Base-by-base conservation (phyloP, 2,329 filamentous ascomycete species). In the Calonectria honghensis region DNA sequence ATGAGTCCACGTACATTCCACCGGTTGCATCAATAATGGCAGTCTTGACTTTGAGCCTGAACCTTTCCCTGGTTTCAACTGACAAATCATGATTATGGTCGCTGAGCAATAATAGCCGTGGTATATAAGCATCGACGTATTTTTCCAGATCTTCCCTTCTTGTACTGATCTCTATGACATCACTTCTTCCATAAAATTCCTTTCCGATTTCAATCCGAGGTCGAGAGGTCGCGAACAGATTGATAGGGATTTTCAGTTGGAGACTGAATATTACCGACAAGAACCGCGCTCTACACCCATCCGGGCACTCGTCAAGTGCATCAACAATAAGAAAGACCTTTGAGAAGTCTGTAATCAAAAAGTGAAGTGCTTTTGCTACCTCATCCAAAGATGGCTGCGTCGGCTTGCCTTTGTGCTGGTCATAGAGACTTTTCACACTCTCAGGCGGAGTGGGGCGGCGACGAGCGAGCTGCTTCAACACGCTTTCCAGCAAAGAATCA, bases 141-240 rank as follows among this genome's bases (percentile, higher is more conserved):
- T 24, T 37, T 4, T 39, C 54, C 32, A 61, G 24, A 13, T 61
- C 54, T 39, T 37, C 31, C 13, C 6, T 61, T 27, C 6, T 61
- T 32, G 54, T 13, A 4, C 11, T 61, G 20, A 61, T 61, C 32
- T 61, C 54, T 6, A 39, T 5, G 9, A 61, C 32, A 1, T 32
- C 54, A 39, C 32, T 61, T 39, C 54, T 61, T 7, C 54, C 54
- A 35, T 39, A 61, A 39, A 61, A 61, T 13, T 27, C n/a, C 13
- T 61, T 61, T 37, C 54, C 54, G 16, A 61, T 61, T 24, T 61
- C 54, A 4, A 61, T 10, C 10, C 9, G 16, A 9, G 54, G 54
- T 10, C 32, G 32, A 13, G 54, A 61, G 24, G 54, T 61, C 2
- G 32, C 54, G 20, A 61, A 16, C 4, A 61, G 14, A 37, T 61